Conservation (phyloP, 2,329 filamentous ascomycete species). For the Sporothrix pseudoabietina region DNA sequence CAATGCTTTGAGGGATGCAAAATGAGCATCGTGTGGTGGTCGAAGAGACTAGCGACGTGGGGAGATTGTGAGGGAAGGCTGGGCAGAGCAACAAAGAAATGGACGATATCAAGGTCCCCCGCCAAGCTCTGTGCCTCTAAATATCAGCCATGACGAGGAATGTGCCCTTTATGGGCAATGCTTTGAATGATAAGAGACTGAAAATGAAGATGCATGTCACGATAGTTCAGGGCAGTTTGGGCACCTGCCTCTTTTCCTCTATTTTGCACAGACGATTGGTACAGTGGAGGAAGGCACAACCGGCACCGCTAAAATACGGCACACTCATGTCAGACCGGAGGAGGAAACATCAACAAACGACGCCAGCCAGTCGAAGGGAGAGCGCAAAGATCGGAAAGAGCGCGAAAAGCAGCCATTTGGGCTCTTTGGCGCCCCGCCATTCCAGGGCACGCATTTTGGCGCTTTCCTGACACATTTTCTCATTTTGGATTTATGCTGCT, state of each 20-base stretch:
- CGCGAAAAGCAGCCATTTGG: neutral
- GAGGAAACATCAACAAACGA: neutral
- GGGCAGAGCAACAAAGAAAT: neutral
- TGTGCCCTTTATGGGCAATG: neutral
- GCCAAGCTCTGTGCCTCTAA: neutral
- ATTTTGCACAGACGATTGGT: neutral
- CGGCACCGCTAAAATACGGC: neutral
- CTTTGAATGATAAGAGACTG: neutral
- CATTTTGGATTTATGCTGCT: neutral
- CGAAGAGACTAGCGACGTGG: neutral
- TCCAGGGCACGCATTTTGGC: constrained; percentile 1
- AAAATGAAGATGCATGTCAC: constrained; percentile 7
- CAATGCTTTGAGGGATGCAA: neutral
- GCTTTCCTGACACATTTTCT: neutral
- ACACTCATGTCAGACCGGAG: neutral
- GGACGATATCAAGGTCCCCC: too few relatives aligned
- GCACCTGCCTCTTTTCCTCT: neutral
- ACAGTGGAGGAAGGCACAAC: constrained; percentile 1
- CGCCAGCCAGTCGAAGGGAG: neutral
- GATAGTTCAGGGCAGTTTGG: neutral
- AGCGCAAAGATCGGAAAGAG: neutral
- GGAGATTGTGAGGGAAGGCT: neutral
- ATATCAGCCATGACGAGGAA: neutral
- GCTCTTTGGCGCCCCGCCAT: constrained; percentile 4
- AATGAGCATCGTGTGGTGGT: neutral